Percentiles rank a stretch among this genome's conserved stretches.
These are phyloP conservation scores for Dicorynia guianensis DNA, from an alignment of 306 rosid species.

Conservation along the genomic window DNA sequence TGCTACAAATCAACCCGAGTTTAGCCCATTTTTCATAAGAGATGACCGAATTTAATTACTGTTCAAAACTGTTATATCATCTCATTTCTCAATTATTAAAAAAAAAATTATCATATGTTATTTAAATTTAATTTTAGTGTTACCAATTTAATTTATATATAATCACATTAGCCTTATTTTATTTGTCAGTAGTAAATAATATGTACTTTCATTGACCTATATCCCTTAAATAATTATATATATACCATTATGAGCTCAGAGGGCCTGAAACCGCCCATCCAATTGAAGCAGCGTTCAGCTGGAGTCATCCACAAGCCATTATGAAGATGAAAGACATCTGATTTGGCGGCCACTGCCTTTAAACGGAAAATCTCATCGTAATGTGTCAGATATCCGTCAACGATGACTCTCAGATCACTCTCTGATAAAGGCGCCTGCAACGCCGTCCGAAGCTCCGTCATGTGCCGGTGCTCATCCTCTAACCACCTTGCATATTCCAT, in stretches of 20 bases:
- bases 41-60: too few relatives aligned
- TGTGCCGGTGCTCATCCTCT: conserved; percentile 83
- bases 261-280: conserved; percentile 95
- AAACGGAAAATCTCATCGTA: conserved; percentile 81
- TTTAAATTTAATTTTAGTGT: too few relatives aligned
- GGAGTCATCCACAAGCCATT: conserved; percentile 91
- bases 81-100: too few relatives aligned
- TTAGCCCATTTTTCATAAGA: too few relatives aligned
- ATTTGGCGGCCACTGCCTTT: conserved; percentile 72
- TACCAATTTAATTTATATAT: too few relatives aligned
- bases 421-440: conserved; percentile 70
- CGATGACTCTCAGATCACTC: conserved; percentile 60
- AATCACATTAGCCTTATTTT: too few relatives aligned
- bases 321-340: conserved; percentile 89
- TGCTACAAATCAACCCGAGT: too few relatives aligned
- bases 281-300: conserved; percentile 90
- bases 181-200: too few relatives aligned
- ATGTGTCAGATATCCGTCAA: conserved; percentile 73
- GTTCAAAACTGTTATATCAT: too few relatives aligned
- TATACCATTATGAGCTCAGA: conserved; percentile 84
- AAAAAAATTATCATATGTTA: too few relatives aligned
- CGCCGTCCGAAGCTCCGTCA: conserved; percentile 72
- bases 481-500: conserved; percentile 94
- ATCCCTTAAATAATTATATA: background rate
- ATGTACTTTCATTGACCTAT: too few relatives aligned